phyloP scores from a whole-genome alignment of 805 yeast species.

The Saccharomycopsis sp. region DNA sequence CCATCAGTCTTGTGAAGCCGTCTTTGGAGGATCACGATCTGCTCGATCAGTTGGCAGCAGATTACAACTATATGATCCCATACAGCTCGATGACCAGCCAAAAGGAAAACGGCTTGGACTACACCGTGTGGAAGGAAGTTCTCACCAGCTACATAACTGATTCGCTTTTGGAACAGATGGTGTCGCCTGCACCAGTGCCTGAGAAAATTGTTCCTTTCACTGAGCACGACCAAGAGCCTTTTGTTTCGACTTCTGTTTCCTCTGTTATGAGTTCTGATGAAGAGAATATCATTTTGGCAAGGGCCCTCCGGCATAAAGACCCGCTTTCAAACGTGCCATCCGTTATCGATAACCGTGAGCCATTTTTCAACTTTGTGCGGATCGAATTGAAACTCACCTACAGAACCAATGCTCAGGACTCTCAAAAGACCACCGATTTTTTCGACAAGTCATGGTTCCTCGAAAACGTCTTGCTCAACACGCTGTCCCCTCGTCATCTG shows the following conservation, averaged over 20 bases:
- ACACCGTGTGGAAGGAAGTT: not conserved
- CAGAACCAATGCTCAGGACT: conserved; percentile 30
- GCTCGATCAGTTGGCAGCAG: no score
- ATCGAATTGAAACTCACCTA: conserved; percentile 32
- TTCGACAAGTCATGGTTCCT: conserved; percentile 58
- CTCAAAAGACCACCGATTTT: conserved; percentile 40
- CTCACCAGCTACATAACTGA: conserved; percentile 2
- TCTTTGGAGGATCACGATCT: no score
- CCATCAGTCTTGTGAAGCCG: no score
- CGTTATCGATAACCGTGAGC: conserved; percentile 3
- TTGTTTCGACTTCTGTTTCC: not conserved
- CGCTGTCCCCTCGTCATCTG: no score
- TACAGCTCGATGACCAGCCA: not conserved
- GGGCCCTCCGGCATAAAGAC: not conserved
- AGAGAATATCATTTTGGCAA: conserved; percentile 1
- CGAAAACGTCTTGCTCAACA: conserved; percentile 26
- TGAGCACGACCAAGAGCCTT: not conserved
- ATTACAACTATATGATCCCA: conserved; percentile 1
- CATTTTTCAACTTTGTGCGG: conserved; percentile 24
- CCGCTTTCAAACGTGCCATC: not conserved
- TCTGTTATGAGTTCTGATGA: conserved; percentile 7
- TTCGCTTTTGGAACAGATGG: not conserved
- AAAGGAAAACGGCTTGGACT: no score
- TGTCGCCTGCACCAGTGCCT: no score
- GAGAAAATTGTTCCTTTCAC: not conserved